phyloP scores from a whole-genome alignment of 176 grass and related monocot species.

The Cymbopogon citratus region DNA sequence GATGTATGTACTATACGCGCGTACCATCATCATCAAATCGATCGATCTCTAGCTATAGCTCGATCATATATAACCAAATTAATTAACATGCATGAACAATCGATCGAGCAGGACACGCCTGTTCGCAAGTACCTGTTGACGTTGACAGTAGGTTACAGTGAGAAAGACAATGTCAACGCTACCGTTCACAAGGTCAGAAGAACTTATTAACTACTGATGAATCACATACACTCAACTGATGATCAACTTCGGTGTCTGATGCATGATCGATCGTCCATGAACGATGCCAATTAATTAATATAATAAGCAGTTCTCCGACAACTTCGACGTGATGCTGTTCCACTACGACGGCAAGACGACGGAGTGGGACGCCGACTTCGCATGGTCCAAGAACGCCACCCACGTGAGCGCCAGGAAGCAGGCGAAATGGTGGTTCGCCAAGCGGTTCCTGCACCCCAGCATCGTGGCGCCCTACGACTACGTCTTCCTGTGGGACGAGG shows the following conservation, averaged over 20 bases:
- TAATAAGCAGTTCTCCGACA: background rate
- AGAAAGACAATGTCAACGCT: background rate
- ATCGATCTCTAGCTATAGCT: too few species aligned
- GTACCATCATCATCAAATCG: background rate
- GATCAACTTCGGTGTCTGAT: too few species aligned
- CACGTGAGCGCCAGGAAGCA: conserved; percentile 31
- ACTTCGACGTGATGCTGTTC: conserved; percentile 29
- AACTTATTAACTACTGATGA: too few species aligned
- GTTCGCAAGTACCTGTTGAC: background rate
- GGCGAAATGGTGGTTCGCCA: conserved; percentile 44
- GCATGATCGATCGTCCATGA: too few species aligned
- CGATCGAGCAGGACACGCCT: background rate
- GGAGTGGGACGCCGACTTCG: conserved; percentile 13
- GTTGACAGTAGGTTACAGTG: background rate
- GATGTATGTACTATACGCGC: background rate
- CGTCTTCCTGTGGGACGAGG: conserved; percentile 50
- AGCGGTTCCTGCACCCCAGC: conserved; percentile 41
- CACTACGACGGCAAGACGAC: conserved; percentile 25
- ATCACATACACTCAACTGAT: too few species aligned
- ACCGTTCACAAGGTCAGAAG: background rate
- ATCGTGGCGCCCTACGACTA: conserved; percentile 29
- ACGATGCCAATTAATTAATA: too few species aligned
- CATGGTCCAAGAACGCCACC: conserved; percentile 18
- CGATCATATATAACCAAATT: too few species aligned
- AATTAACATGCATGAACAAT: too few species aligned